A percentile compares a stretch with the other conserved stretches of the same genome.
Conservation (phyloP, 805 yeast genomes). For the Lachancea fermentati region DNA sequence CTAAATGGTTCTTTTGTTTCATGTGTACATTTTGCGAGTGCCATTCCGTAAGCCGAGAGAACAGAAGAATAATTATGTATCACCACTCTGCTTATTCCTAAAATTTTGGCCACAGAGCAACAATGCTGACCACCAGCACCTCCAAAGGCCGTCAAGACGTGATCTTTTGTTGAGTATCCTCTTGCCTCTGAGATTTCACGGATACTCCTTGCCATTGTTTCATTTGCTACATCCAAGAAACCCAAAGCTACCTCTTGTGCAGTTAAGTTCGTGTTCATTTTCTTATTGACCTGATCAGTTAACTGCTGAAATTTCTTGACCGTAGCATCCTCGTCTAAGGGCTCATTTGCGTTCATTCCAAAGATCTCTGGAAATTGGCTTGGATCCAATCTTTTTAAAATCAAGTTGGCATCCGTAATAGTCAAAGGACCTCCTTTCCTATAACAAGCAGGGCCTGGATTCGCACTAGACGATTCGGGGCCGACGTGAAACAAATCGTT, state of each 20-base stretch:
- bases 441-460: constrained; percentile 88
- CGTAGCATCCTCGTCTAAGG: constrained; percentile 55
- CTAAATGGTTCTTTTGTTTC: constrained; percentile 75
- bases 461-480: constrained; percentile 82
- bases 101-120: constrained; percentile 61
- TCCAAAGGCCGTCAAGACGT: constrained; percentile 77
- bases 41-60: constrained; percentile 83
- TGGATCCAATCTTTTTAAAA: constrained; percentile 66
- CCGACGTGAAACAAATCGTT: constrained; percentile 77
- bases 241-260: constrained; percentile 74
- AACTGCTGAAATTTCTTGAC: constrained; percentile 45
- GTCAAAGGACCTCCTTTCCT: constrained; percentile 81
- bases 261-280: constrained; percentile 37
- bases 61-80: constrained; percentile 81
- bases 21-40: constrained; percentile 77
- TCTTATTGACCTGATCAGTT: constrained; percentile 50
- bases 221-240: constrained; percentile 77
- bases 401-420: constrained; percentile 77
- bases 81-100: constrained; percentile 63
- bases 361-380: constrained; percentile 75
- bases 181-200: constrained; percentile 79
- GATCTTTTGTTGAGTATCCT: constrained; percentile 62
- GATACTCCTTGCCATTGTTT: constrained; percentile 87
- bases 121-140: constrained; percentile 96
- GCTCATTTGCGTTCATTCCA: constrained; percentile 73